phyloP scores from a whole-genome alignment of 2,329 filamentous ascomycete species.

The Fusarium buxicola region DNA sequence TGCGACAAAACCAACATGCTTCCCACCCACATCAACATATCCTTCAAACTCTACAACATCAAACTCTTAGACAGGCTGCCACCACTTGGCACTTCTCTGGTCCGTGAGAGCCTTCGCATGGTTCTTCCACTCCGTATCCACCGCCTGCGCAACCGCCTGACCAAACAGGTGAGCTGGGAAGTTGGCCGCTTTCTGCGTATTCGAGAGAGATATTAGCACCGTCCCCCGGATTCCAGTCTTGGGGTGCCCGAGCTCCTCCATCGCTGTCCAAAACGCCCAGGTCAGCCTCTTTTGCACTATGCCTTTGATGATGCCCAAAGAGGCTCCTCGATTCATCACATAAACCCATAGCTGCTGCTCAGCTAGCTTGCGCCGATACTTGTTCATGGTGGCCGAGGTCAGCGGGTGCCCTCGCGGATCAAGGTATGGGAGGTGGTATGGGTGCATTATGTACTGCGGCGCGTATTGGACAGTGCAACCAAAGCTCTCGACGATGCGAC shows the following conservation, averaged over 20 bases:
- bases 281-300: conserved; percentile 44
- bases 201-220: conserved; percentile 26
- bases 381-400: conserved; percentile 37
- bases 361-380: conserved; percentile 44
- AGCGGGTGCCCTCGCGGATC: conserved; percentile 50
- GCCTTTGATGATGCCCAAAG: conserved; percentile 43
- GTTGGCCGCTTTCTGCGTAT: conserved; percentile 32
- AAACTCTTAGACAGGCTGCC: background rate
- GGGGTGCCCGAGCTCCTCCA: conserved; percentile 46
- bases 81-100: background rate
- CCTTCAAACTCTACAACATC: too few relatives aligned
- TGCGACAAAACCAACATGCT: too few relatives aligned
- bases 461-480: conserved; percentile 44
- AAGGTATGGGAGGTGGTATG: conserved; percentile 50
- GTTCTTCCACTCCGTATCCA: conserved; percentile 31
- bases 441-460: conserved; percentile 48
- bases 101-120: conserved; percentile 5
- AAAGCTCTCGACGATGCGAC: conserved; percentile 33
- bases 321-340: conserved; percentile 23
- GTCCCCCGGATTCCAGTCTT: conserved; percentile 33
- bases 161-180: conserved; percentile 41
- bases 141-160: conserved; percentile 35
- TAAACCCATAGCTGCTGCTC: conserved; percentile 51
- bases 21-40: too few relatives aligned
- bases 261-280: conserved; percentile 43